Evolutionary conservation across 1,284 basidiomycete genomes (phyloP), one percentile per base, ranked within the genome.

Genomic region (Violaceomyces palustris): DNA sequence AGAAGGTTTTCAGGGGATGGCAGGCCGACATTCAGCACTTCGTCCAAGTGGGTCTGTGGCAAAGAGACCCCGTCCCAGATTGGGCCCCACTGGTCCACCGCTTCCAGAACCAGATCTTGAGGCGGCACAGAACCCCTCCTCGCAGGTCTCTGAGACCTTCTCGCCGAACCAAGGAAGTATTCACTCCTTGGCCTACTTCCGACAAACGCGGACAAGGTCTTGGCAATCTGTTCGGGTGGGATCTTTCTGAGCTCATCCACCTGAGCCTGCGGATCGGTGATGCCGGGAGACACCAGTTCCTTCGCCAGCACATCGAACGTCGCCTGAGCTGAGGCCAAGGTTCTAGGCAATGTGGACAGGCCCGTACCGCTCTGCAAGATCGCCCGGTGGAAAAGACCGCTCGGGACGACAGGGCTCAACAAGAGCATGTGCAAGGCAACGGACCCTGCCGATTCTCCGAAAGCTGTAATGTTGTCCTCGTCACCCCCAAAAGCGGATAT

Each of bases 401-500:
- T 33, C 2, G 55, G 61, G 3, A 47, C 43, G 18, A 14, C n/a
- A 0, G 30, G 33, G 3, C 45, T 50, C 6, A 58, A 38, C 6
- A 64, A 39, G 8, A 59, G 42, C 23, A 58, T 62, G 40, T 61
- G 52, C 14, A 59, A 58, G 12, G 48, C 52, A 14, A 50, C 42
- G 36, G 45, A 64, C 8, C 64, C 64, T 14, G 64, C 61, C n/a
- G 59, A 56, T 27, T 71, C 60, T 35, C 68, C 68, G 18, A 65
- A 68, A 1, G 51, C 46, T 4, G 64, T 67, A 30, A 71, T 56
- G 74, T 82, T 82, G 29, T 66, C 53, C 14, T 79, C 77, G 66
- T 85, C 81, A 0, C 84, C 84, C 3, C 83, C 83, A 59, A 86
- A 85, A 0, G 74, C 74, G 0, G 74, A 75, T 24, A 86, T 80